These are phyloP conservation scores for Aegilops bicornis DNA, from an alignment of 176 grass and related monocot genomes.

Conservation along the genomic window DNA sequence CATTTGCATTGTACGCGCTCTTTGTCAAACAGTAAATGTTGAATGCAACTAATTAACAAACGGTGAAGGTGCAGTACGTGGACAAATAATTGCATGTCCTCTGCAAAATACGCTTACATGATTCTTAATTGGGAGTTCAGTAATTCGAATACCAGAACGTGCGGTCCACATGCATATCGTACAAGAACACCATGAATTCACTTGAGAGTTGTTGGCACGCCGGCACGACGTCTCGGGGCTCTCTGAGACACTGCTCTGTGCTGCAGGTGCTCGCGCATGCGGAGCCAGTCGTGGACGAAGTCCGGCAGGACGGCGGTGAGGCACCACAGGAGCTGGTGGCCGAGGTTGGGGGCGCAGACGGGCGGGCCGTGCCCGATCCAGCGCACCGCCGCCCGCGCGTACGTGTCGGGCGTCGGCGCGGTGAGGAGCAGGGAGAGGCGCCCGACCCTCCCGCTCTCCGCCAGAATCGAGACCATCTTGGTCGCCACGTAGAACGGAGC, in stretches of 20 bases:
- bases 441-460: background rate
- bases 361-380: conserved; percentile 42
- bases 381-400: conserved; percentile 28
- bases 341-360: conserved; percentile 27
- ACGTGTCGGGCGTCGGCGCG: background rate
- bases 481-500: conserved; percentile 22
- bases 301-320: conserved; percentile 19
- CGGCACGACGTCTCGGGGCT: too few relatives aligned
- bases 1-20: too few relatives aligned
- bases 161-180: too few relatives aligned
- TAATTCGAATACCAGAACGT: too few relatives aligned
- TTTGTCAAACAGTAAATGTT: too few relatives aligned
- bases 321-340: conserved; percentile 45
- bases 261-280: conserved; percentile 12
- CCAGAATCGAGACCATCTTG: background rate
- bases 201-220: too few relatives aligned
- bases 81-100: too few relatives aligned
- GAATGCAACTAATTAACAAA: too few relatives aligned
- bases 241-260: background rate
- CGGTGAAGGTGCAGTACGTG: too few relatives aligned
- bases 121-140: too few relatives aligned
- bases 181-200: too few relatives aligned
- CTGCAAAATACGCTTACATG: too few relatives aligned
- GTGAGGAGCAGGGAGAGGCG: background rate
- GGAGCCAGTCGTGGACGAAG: background rate